These are phyloP conservation scores for Byssoonygena ceratinophila DNA, from an alignment of 2,329 filamentous ascomycete genomes.

Conservation along the genomic window DNA sequence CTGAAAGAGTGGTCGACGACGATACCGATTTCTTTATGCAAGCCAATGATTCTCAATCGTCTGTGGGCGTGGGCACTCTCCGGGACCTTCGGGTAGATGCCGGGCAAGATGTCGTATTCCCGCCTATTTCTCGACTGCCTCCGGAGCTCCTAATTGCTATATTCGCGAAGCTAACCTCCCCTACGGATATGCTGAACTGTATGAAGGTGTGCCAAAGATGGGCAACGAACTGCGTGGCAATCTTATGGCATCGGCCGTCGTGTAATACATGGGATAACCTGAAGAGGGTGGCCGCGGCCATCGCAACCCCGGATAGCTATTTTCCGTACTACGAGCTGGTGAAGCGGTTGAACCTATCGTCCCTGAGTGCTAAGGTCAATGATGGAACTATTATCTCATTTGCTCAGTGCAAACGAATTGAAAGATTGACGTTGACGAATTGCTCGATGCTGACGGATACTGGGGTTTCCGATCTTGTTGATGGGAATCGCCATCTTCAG, in stretches of 20 bases:
- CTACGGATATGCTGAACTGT: constrained; percentile 69
- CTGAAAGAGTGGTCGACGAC: constrained; percentile 54
- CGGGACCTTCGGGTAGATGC: constrained; percentile 61
- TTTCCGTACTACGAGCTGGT: constrained; percentile 86
- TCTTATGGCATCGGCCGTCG: constrained; percentile 87
- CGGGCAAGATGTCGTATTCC: constrained; percentile 25
- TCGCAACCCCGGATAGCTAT: constrained; percentile 61
- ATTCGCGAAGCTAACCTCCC: constrained; percentile 69
- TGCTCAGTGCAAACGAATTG: constrained; percentile 74
- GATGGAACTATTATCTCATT: constrained; percentile 82
- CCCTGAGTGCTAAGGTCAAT: constrained; percentile 63
- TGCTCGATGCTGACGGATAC: constrained; percentile 76
- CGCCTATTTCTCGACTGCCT: constrained; percentile 70
- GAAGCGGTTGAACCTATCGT: constrained; percentile 80
- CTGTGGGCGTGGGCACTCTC: constrained; percentile 68
- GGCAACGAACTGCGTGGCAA: constrained; percentile 82
- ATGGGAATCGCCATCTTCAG: constrained; percentile 68
- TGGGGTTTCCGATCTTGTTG: constrained; percentile 67
- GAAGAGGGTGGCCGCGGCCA: constrained; percentile 66
- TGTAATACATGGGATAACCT: constrained; percentile 82
- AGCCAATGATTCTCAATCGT: constrained; percentile 83
- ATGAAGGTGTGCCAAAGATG: constrained; percentile 93
- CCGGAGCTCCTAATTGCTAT: constrained; percentile 91
- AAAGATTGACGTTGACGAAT: constrained; percentile 84
- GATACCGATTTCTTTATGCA: constrained; percentile 87